Percentiles rank a stretch among this genome's conserved stretches.
phyloP scores from a whole-genome alignment of 352 stramenopile species.

The Globisporangium spinosum region DNA sequence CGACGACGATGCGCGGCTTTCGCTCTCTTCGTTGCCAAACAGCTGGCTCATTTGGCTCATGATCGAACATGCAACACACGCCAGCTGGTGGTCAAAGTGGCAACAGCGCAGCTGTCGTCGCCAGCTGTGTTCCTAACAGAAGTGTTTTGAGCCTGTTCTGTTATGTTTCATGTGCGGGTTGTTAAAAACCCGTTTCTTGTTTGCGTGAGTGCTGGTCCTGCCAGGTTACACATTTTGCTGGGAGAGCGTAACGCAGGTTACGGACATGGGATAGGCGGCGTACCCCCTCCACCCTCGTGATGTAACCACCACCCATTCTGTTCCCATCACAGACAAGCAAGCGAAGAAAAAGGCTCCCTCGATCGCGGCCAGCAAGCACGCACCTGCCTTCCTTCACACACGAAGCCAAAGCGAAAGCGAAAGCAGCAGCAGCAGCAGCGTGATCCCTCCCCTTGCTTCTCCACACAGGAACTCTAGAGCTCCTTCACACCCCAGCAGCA shows the following conservation, averaged over 20 bases:
- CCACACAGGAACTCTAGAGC: background rate
- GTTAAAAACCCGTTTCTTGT: background rate
- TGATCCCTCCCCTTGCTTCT: background rate
- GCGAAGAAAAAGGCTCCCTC: slow-evolving; percentile 7
- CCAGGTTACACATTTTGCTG: background rate
- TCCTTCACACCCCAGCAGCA: background rate
- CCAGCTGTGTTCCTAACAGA: background rate
- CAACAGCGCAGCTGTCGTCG: background rate
- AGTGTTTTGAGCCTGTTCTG: background rate
- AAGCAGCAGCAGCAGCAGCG: background rate
- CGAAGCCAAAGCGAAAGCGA: background rate
- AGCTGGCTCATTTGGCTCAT: background rate
- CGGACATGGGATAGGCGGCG: background rate
- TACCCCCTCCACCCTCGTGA: background rate
- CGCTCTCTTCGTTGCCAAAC: background rate
- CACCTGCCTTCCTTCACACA: background rate
- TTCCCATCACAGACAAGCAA: background rate
- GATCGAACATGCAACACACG: background rate
- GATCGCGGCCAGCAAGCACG: background rate
- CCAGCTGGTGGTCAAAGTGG: background rate
- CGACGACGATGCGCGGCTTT: background rate
- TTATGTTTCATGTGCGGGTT: background rate
- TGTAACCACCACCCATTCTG: slow-evolving; percentile 17
- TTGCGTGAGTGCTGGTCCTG: background rate
- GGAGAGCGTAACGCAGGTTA: background rate